These are phyloP conservation scores for Sanghuangporus weigelae DNA, from an alignment of 1,284 basidiomycete genomes.

Conservation along the genomic window DNA sequence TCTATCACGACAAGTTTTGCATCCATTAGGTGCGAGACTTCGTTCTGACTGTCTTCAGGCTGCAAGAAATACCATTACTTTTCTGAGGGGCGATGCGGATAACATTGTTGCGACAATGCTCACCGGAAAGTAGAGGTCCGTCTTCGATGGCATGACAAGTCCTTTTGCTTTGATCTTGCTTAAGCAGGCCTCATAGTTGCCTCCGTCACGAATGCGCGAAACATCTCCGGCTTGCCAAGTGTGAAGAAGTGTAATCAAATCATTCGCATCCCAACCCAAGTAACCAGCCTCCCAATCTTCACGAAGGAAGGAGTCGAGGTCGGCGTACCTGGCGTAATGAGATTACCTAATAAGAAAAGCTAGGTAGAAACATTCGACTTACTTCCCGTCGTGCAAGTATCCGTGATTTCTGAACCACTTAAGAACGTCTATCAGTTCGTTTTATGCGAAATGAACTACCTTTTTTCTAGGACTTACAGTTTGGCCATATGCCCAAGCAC, in stretches of 20 bases:
- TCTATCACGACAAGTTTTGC: conserved; percentile 45
- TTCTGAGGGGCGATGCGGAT: not conserved
- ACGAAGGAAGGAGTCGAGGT: conserved; percentile 45
- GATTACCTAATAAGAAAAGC: conserved; percentile 1
- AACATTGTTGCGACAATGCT: conserved; percentile 17
- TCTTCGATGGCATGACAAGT: conserved; percentile 54
- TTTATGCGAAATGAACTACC: not conserved
- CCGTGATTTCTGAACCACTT: conserved; percentile 54
- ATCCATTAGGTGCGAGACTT: conserved; percentile 39
- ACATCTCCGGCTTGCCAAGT: conserved; percentile 56
- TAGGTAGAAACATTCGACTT: conserved; percentile 18
- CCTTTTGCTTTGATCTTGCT: conserved; percentile 43
- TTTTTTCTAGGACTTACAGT: conserved; percentile 29
- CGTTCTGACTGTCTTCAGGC: conserved; percentile 53
- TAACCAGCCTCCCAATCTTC: conserved; percentile 48
- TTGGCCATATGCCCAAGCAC: conserved; percentile 57
- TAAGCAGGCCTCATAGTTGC: conserved; percentile 37
- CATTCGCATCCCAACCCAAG: conserved; percentile 52
- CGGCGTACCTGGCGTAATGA: conserved; percentile 32
- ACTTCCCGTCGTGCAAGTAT: conserved; percentile 40
- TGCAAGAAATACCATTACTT: conserved; percentile 19
- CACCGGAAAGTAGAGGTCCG: conserved; percentile 55
- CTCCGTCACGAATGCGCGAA: conserved; percentile 39
- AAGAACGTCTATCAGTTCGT: not conserved
- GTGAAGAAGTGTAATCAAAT: conserved; percentile 44